Conservation (phyloP, 2,329 filamentous ascomycete genomes). For the Pseudohalonectria lignicola region DNA sequence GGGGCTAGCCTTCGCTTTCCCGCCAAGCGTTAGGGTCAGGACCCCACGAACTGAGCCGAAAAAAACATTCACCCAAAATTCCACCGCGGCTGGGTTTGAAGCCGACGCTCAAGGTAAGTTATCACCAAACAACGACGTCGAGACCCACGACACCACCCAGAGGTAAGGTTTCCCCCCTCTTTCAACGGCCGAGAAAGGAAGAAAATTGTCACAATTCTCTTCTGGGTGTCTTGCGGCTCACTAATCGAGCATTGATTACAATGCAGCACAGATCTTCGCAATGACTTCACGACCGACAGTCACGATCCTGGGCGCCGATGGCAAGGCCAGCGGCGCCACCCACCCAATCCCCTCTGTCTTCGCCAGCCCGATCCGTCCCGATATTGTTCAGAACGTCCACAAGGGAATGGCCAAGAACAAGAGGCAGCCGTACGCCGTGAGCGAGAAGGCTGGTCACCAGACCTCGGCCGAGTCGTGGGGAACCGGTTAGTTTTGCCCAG, state of each 20-base stretch:
- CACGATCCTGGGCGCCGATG: constrained; percentile 93
- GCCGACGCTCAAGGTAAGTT: background rate
- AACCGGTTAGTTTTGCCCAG: constrained; percentile 89
- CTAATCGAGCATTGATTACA: background rate
- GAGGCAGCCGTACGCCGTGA: constrained; percentile 98
- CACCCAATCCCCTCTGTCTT: constrained; percentile 95
- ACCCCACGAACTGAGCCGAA: background rate
- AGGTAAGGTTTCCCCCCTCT: background rate
- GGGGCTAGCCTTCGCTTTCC: background rate
- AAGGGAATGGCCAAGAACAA: constrained; percentile 99
- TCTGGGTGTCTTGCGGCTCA: too few relatives aligned
- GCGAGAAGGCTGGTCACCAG: constrained; percentile 99
- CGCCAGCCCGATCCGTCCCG: constrained; percentile 91
- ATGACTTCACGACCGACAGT: constrained; percentile 98
- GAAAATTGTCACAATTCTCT: background rate
- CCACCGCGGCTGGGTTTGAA: background rate
- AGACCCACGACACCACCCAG: constrained; percentile 1
- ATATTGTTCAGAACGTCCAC: constrained; percentile 99
- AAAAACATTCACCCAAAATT: background rate
- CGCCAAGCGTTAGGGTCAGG: background rate
- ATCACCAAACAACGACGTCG: background rate
- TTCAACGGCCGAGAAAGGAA: background rate
- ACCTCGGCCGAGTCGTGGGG: constrained; percentile 99
- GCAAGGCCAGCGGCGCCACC: constrained; percentile 79
- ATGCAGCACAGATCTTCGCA: constrained; percentile 13